A percentile compares a stretch with the other conserved stretches of the same genome.
Conservation (phyloP, 306 rosid genomes). For the Rubus parviflorus region DNA sequence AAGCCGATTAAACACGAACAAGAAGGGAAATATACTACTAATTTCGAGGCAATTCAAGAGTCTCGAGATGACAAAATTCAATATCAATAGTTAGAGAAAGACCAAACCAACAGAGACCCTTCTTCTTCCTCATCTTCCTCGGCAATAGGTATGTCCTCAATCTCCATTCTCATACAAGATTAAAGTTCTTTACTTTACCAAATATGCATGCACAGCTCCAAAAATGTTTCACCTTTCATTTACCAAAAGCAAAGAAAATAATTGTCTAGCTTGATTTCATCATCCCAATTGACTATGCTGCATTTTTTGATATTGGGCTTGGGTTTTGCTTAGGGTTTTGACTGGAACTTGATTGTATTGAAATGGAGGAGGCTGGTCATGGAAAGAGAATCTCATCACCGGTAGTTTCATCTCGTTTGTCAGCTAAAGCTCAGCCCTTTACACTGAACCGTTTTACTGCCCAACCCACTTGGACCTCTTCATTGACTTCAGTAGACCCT, state of each 20-base stretch:
- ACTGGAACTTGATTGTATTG: background rate
- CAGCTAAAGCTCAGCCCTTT: conserved; percentile 66
- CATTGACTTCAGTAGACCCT: conserved; percentile 32
- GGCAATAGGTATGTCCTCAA: conserved; percentile 11
- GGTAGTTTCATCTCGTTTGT: conserved; percentile 43
- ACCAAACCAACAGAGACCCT: background rate
- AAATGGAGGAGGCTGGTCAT: conserved; percentile 24
- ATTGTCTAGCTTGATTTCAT: no score
- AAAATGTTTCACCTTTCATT: background rate
- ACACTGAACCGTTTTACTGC: conserved; percentile 31
- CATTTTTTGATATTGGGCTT: background rate
- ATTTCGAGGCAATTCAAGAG: background rate
- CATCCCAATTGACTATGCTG: background rate
- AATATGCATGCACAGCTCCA: background rate
- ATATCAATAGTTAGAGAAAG: background rate
- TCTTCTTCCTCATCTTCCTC: conserved; percentile 1
- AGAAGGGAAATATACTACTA: background rate
- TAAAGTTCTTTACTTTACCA: conserved; percentile 1
- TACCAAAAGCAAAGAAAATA: background rate
- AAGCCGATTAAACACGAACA: background rate
- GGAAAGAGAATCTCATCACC: conserved; percentile 27
- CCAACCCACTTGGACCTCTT: conserved; percentile 18
- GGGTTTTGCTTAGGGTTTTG: conserved; percentile 3
- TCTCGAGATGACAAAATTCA: background rate
- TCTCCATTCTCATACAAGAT: background rate